phyloP scores from a whole-genome alignment of 2,329 filamentous ascomycete genomes.

The Aureobasidium sp. region DNA sequence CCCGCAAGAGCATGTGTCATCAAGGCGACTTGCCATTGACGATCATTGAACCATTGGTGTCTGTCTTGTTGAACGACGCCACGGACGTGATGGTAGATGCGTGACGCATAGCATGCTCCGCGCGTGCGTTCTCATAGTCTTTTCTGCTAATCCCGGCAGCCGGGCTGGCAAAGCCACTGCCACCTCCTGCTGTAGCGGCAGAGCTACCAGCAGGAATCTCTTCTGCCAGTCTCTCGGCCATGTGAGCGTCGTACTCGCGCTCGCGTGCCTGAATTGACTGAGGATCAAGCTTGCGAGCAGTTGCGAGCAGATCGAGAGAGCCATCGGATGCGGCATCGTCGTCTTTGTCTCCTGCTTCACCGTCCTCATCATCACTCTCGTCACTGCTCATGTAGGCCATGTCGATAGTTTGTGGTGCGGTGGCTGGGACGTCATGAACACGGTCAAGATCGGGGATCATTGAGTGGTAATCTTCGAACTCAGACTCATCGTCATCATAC shows the following conservation, averaged over 20 bases:
- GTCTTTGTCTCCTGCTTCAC: constrained; percentile 17
- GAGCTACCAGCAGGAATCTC: constrained; percentile 41
- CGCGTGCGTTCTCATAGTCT: neutral
- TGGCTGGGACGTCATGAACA: constrained; percentile 18
- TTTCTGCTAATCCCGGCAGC: constrained; percentile 8
- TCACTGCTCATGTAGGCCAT: constrained; percentile 19
- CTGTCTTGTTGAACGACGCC: neutral
- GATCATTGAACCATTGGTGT: constrained; percentile 12
- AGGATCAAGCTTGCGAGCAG: constrained; percentile 35
- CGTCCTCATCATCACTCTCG: constrained; percentile 17
- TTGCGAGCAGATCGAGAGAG: constrained; percentile 37
- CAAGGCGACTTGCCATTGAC: constrained; percentile 11
- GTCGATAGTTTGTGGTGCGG: constrained; percentile 25
- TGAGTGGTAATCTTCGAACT: constrained; percentile 21
- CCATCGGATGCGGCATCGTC: constrained; percentile 28
- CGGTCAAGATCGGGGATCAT: constrained; percentile 17
- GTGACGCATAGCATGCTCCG: neutral
- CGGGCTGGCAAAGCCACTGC: constrained; percentile 39
- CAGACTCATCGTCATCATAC: constrained; percentile 28
- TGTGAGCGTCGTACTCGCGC: constrained; percentile 38
- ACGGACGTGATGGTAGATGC: neutral
- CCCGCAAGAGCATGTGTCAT: neutral
- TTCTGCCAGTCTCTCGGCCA: constrained; percentile 39
- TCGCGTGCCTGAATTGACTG: constrained; percentile 31
- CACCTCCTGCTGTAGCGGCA: constrained; percentile 39